These are phyloP conservation scores for Juglanconis oblonga DNA, from an alignment of 2,329 filamentous ascomycete genomes.

Conservation along the genomic window DNA sequence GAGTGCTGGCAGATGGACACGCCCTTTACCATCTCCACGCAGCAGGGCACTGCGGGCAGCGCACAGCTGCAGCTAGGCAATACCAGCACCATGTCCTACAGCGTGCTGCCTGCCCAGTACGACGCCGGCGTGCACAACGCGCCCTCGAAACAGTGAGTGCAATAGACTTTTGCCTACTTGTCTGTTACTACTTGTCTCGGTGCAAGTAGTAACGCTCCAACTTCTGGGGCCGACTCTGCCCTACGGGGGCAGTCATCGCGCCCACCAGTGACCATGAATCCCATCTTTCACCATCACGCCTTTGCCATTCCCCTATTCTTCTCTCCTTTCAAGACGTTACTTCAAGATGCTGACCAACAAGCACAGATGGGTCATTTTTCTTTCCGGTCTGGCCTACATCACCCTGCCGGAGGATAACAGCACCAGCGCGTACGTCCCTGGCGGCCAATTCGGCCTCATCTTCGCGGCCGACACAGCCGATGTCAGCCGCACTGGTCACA, in stretches of 20 bases:
- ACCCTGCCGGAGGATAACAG: conserved; percentile 35
- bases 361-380: conserved; percentile 33
- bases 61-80: conserved; percentile 30
- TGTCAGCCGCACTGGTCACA: conserved; percentile 38
- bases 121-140: conserved; percentile 40
- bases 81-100: conserved; percentile 31
- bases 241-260: too few species aligned
- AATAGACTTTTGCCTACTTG: not conserved
- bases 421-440: conserved; percentile 33
- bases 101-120: conserved; percentile 33
- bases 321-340: too few species aligned
- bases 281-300: too few species aligned
- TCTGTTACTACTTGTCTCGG: too few species aligned
- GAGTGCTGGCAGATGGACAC: conserved; percentile 44
- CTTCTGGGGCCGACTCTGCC: too few species aligned
- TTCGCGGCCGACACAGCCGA: conserved; percentile 40
- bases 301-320: too few species aligned
- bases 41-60: conserved; percentile 32
- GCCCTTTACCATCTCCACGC: conserved; percentile 29
- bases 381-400: conserved; percentile 37
- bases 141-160: conserved; percentile 37
- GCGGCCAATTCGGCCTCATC: conserved; percentile 39
- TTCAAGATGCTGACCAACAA: too few species aligned
- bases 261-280: too few species aligned
- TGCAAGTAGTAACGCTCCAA: too few species aligned